These are phyloP conservation scores for Crepidotus sp. DNA, from an alignment of 1,284 basidiomycete species.

Conservation along the genomic window DNA sequence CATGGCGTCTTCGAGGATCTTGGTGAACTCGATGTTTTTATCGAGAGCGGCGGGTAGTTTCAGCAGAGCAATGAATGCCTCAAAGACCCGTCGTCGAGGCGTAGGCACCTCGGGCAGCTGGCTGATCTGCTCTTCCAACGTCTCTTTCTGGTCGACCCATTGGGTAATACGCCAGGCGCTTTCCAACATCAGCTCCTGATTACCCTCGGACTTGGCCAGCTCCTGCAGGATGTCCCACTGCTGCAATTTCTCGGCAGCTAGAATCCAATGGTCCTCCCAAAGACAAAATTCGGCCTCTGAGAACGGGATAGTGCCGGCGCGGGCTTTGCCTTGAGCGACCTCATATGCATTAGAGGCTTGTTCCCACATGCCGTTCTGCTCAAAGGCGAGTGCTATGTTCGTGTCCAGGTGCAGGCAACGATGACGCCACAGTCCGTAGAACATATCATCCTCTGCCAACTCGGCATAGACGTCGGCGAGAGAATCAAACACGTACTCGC, in stretches of 20 bases:
- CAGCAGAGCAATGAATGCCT: slow-evolving; percentile 86
- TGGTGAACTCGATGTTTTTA: slow-evolving; percentile 75
- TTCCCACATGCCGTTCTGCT: slow-evolving; percentile 97
- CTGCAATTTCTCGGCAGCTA: slow-evolving; percentile 93
- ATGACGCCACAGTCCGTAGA: slow-evolving; percentile 93
- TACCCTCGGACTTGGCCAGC: slow-evolving; percentile 85
- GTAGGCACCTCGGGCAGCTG: slow-evolving; percentile 70
- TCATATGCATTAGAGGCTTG: slow-evolving; percentile 90
- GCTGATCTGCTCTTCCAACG: slow-evolving; percentile 79
- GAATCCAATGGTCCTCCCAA: slow-evolving; percentile 99
- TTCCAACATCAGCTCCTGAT: slow-evolving; percentile 90
- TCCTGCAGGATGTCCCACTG: slow-evolving; percentile 96
- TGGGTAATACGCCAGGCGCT: slow-evolving; percentile 94
- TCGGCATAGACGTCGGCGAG: slow-evolving; percentile 95
- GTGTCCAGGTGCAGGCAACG: slow-evolving; percentile 87
- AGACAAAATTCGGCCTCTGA: slow-evolving; percentile 94
- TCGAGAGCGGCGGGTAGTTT: slow-evolving; percentile 58
- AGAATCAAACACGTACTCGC: slow-evolving; percentile 85
- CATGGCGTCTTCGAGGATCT: slow-evolving; percentile 92
- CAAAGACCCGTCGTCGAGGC: slow-evolving; percentile 90
- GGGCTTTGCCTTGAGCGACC: slow-evolving; percentile 80
- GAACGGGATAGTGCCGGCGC: slow-evolving; percentile 80
- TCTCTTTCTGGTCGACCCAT: slow-evolving; percentile 78
- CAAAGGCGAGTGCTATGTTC: slow-evolving; percentile 86
- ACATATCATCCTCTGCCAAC: slow-evolving; percentile 93